These are phyloP conservation scores for Lichtheimia ramosa DNA, from an alignment of 371 early-diverging fungal genomes.

Conservation along the genomic window DNA sequence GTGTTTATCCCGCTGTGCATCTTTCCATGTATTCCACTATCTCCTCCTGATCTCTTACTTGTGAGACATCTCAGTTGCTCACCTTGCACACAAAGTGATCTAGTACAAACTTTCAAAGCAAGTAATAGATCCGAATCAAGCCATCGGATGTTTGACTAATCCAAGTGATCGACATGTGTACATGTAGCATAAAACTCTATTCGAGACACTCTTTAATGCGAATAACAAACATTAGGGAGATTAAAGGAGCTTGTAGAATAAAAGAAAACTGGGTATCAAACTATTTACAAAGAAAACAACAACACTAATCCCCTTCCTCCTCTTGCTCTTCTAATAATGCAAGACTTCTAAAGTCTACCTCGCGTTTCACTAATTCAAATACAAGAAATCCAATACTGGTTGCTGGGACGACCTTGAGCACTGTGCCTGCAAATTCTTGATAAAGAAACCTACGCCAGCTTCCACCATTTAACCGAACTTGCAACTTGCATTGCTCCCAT, in stretches of 20 bases:
- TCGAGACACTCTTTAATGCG: no score
- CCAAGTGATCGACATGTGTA: no score
- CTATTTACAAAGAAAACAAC: conserved; percentile 1
- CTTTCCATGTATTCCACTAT: no score
- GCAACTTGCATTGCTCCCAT: conserved; percentile 51
- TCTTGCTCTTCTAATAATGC: conserved; percentile 25
- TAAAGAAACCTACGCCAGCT: conserved; percentile 64
- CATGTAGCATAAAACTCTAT: no score
- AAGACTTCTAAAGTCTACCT: conserved; percentile 54
- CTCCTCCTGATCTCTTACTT: no score
- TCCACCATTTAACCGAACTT: conserved; percentile 43
- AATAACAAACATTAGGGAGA: not conserved
- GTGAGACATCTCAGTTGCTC: no score
- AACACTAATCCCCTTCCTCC: not conserved
- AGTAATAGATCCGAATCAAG: no score
- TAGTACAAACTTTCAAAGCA: no score
- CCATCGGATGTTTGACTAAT: no score
- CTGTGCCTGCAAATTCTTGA: conserved; percentile 64
- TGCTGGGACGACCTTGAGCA: conserved; percentile 70
- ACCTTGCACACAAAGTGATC: no score
- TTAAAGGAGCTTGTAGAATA: not conserved
- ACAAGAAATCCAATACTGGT: conserved; percentile 73
- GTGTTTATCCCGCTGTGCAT: no score
- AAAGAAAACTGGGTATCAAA: not conserved
- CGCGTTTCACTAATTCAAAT: conserved; percentile 72